Evolutionary conservation across 2,329 filamentous ascomycete genomes (phyloP).

Genomic region (Trichoderma aggressivum): DNA sequence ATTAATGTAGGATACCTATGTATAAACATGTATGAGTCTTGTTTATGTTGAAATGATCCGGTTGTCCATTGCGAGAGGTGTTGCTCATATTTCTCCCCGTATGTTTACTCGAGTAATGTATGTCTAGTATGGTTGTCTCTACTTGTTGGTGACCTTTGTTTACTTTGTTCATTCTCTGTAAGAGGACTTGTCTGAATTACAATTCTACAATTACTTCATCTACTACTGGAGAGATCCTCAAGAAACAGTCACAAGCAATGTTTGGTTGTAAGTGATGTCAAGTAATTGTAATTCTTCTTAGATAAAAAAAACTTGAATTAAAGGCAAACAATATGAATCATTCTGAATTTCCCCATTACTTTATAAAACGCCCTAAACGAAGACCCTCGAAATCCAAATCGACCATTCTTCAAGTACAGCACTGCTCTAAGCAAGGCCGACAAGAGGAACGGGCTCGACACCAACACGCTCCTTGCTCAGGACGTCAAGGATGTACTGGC

Average conservation of each 20-base stretch:
- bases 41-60: background rate
- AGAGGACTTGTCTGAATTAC: no score
- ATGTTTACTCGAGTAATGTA: no score
- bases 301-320: background rate
- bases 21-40: background rate
- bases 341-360: background rate
- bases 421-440: slow-evolving; percentile 41
- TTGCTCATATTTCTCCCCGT: no score
- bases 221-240: background rate
- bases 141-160: no score
- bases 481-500: slow-evolving; percentile 83
- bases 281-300: background rate
- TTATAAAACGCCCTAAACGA: background rate
- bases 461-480: slow-evolving; percentile 93
- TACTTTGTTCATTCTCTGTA: no score
- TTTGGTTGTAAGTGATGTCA: background rate
- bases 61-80: no score
- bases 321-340: background rate
- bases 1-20: background rate
- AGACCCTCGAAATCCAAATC: background rate
- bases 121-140: no score
- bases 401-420: background rate
- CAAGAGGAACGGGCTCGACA: slow-evolving; percentile 65
- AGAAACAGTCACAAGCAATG: background rate
- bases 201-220: background rate